Percentiles rank a stretch among this genome's conserved stretches.
phyloP scores from a whole-genome alignment of 2,329 filamentous ascomycete species.

The Cytospora schulzeri region DNA sequence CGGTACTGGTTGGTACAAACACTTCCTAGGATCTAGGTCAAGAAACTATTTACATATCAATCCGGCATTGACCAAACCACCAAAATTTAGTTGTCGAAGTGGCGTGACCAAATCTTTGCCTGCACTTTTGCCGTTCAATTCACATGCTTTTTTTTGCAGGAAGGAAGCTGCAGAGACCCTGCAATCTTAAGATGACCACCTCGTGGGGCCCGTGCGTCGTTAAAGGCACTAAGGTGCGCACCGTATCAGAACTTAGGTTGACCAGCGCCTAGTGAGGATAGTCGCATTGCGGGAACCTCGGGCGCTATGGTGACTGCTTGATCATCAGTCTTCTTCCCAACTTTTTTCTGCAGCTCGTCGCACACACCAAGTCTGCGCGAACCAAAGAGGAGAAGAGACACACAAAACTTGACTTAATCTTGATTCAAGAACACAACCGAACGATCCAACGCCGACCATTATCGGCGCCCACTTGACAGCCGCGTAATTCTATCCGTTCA shows the following conservation, averaged over 20 bases:
- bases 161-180: no score
- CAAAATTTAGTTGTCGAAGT: no score
- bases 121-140: not conserved
- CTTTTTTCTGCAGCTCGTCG: not conserved
- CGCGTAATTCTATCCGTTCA: not conserved
- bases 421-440: not conserved
- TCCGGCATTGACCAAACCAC: no score
- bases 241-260: no score
- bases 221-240: not conserved
- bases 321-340: conserved; percentile 15
- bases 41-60: not conserved
- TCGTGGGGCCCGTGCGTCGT: no score
- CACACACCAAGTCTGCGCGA: not conserved
- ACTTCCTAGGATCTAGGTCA: not conserved
- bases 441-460: not conserved
- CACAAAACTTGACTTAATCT: no score
- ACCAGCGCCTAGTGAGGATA: not conserved
- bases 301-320: not conserved
- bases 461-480: not conserved
- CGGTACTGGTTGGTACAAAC: no score
- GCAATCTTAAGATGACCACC: not conserved
- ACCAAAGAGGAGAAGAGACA: no score
- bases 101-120: not conserved
- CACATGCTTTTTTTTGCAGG: no score
- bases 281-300: not conserved